Percentiles rank a stretch among this genome's conserved stretches.
Evolutionary conservation across 805 yeast genomes (phyloP).

Genomic region (Metschnikowia koreensis): DNA sequence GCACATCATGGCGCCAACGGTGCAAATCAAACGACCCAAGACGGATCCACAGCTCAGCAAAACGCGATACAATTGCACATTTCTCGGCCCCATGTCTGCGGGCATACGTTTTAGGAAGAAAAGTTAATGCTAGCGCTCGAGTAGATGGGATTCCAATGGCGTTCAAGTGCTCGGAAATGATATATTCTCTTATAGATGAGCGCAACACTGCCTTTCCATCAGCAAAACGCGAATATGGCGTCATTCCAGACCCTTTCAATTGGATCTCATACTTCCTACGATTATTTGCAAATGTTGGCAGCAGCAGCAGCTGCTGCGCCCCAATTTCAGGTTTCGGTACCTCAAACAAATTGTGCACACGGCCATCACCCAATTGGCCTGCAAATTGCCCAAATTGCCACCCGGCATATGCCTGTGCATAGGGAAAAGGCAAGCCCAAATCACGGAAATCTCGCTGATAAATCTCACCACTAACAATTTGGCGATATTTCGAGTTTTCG

Average conservation of each 20-base stretch:
- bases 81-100: conserved; percentile 68
- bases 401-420: conserved; percentile 91
- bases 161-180: conserved; percentile 77
- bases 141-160: conserved; percentile 86
- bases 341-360: conserved; percentile 82
- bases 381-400: conserved; percentile 96
- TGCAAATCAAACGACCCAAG: conserved; percentile 86
- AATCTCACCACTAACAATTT: conserved; percentile 60
- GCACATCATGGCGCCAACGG: conserved; percentile 67
- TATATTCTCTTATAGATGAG: conserved; percentile 84
- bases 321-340: conserved; percentile 36
- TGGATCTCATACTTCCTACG: conserved; percentile 61
- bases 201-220: conserved; percentile 94
- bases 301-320: not conserved
- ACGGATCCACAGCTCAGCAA: conserved; percentile 84
- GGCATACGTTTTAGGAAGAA: conserved; percentile 74
- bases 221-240: conserved; percentile 92
- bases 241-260: conserved; percentile 87
- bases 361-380: conserved; percentile 95
- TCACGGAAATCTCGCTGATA: conserved; percentile 25
- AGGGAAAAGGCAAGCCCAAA: conserved; percentile 57
- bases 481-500: conserved; percentile 45
- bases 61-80: conserved; percentile 81
- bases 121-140: conserved; percentile 72
- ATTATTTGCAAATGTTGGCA: conserved; percentile 19